Percentiles rank a stretch among this genome's conserved stretches.
Conservation (phyloP, 2,329 filamentous ascomycete species). For the Lasiodiplodia sp. region DNA sequence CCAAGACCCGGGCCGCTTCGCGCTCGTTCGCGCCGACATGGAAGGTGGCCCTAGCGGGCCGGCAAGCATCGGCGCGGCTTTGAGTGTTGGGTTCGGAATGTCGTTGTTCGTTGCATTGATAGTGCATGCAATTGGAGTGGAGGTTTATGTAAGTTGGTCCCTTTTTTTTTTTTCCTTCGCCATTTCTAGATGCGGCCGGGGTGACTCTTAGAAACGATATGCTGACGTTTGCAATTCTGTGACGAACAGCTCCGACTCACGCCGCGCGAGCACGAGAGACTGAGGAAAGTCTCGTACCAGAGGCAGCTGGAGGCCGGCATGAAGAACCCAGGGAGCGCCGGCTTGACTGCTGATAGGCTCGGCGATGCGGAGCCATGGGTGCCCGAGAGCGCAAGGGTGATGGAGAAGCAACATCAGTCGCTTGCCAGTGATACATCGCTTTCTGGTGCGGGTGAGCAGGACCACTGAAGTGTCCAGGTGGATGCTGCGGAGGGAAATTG, state of each 20-base stretch:
- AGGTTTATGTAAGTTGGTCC: slow-evolving; percentile 43
- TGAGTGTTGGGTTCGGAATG: neutral
- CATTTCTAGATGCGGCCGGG: no score
- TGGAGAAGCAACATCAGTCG: slow-evolving; percentile 18
- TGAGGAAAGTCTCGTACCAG: slow-evolving; percentile 64
- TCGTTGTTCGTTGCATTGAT: neutral
- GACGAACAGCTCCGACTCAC: slow-evolving; percentile 54
- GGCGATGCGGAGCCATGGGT: slow-evolving; percentile 41
- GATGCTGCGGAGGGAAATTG: neutral
- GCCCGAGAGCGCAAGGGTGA: slow-evolving; percentile 24
- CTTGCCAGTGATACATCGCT: neutral
- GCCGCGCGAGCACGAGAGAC: slow-evolving; percentile 60
- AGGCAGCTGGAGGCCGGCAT: slow-evolving; percentile 63
- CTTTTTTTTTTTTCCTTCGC: no score
- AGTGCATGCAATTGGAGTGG: neutral
- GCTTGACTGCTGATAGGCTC: slow-evolving; percentile 38
- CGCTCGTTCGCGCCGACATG: slow-evolving; percentile 40
- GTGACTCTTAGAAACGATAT: no score
- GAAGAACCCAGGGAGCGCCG: slow-evolving; percentile 50
- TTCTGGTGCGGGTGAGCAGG: neutral
- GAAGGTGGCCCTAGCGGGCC: neutral
- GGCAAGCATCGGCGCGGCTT: neutral
- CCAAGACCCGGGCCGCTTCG: slow-evolving; percentile 35
- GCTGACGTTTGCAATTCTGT: neutral
- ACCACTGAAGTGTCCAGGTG: neutral